phyloP scores from a whole-genome alignment of 768 basidiomycete species.

The Cystobasidium onofrii region DNA sequence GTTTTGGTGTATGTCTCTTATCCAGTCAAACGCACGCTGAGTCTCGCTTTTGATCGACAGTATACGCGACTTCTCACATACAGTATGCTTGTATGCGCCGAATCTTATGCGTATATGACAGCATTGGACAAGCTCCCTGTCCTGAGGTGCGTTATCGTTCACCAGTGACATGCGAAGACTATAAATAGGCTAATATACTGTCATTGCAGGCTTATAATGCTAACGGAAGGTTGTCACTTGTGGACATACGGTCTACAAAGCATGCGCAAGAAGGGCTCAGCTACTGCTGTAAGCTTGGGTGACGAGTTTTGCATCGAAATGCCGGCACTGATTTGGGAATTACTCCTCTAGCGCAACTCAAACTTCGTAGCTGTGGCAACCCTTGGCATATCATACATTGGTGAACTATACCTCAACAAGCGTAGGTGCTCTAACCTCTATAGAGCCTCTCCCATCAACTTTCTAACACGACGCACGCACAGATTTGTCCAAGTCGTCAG shows the following conservation, averaged over 20 bases:
- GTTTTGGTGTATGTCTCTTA: not conserved
- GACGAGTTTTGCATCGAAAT: too few species aligned
- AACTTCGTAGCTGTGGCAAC: slow-evolving; percentile 24
- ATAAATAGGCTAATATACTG: not conserved
- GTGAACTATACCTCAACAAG: slow-evolving; percentile 19
- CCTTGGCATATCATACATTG: slow-evolving; percentile 7
- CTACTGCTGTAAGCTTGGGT: slow-evolving; percentile 16
- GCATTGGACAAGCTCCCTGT: slow-evolving; percentile 19
- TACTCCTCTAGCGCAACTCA: slow-evolving; percentile 14
- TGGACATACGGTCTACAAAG: slow-evolving; percentile 35
- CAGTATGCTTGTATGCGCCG: not conserved
- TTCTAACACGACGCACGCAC: too few species aligned
- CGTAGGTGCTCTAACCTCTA: too few species aligned
- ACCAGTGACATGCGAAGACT: not conserved
- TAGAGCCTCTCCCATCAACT: too few species aligned
- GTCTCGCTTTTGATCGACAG: slow-evolving; percentile 3
- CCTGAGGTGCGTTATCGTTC: not conserved
- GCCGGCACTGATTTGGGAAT: too few species aligned
- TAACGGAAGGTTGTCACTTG: slow-evolving; percentile 35
- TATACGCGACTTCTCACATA: slow-evolving; percentile 5
- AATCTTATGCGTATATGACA: slow-evolving; percentile 13
- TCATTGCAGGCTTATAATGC: slow-evolving; percentile 35
- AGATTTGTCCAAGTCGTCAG: slow-evolving; percentile 4
- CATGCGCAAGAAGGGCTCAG: slow-evolving; percentile 4
- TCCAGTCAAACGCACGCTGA: not conserved